Evolutionary conservation across 805 yeast genomes (phyloP).

Genomic region (Metschnikowia lunata): DNA sequence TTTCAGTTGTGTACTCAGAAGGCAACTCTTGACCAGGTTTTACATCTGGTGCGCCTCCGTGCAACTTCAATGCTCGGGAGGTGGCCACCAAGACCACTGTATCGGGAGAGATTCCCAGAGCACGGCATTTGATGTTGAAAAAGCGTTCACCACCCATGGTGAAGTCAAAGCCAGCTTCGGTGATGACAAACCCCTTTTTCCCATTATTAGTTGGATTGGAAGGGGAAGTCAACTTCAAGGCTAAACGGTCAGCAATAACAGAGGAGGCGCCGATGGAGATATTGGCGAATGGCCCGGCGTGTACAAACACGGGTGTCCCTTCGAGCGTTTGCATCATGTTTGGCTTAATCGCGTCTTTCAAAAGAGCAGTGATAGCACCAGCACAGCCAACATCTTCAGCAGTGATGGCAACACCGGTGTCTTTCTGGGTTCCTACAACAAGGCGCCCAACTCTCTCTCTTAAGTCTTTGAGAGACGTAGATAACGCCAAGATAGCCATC

Average conservation of each 20-base stretch:
- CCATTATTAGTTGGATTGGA: slow-evolving; percentile 43
- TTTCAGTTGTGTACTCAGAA: slow-evolving; percentile 72
- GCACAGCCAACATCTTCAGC: slow-evolving; percentile 94
- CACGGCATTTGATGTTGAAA: slow-evolving; percentile 90
- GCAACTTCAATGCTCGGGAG: slow-evolving; percentile 92
- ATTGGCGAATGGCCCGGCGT: slow-evolving; percentile 98
- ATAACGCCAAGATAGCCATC: slow-evolving; percentile 91
- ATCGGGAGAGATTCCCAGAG: slow-evolving; percentile 84
- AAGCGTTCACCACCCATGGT: slow-evolving; percentile 99
- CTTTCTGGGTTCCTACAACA: slow-evolving; percentile 76
- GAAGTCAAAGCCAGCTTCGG: slow-evolving; percentile 98
- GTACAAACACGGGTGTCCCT: slow-evolving; percentile 96
- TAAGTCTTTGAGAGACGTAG: slow-evolving; percentile 75
- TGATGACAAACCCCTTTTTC: slow-evolving; percentile 77
- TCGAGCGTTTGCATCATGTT: slow-evolving; percentile 95
- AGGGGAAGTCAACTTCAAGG: slow-evolving; percentile 72
- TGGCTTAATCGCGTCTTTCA: slow-evolving; percentile 96
- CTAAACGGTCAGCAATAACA: slow-evolving; percentile 88
- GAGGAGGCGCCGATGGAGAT: slow-evolving; percentile 96
- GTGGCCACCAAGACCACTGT: slow-evolving; percentile 93
- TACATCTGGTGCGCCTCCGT: slow-evolving; percentile 97
- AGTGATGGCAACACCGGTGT: slow-evolving; percentile 76
- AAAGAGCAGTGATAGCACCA: slow-evolving; percentile 90
- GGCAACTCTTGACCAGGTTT: slow-evolving; percentile 91
- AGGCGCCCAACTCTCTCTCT: slow-evolving; percentile 82